Conservation (phyloP, 1,284 basidiomycete species). For the Agaricales sp. region DNA sequence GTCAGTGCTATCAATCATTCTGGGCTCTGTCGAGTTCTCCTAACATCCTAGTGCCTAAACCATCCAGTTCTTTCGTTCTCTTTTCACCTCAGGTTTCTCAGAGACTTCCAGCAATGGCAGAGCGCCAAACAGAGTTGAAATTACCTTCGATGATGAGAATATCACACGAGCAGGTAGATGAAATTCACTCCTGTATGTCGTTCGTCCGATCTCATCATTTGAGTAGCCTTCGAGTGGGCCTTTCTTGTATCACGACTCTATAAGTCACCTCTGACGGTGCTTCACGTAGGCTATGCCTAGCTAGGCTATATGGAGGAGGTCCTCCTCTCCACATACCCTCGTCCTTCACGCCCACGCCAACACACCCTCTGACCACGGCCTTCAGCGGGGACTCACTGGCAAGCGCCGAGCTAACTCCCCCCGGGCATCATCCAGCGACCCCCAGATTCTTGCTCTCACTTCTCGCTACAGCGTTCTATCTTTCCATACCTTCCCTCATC, state of each 20-base stretch:
- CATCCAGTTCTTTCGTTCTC: constrained; percentile 68
- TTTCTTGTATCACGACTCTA: constrained; percentile 4
- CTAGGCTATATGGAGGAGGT: constrained; percentile 79
- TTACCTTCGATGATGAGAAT: constrained; percentile 77
- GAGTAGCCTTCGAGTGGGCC: constrained; percentile 34
- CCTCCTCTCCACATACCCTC: constrained; percentile 63
- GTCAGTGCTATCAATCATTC: constrained; percentile 17
- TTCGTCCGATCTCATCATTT: constrained; percentile 34
- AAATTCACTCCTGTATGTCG: constrained; percentile 2
- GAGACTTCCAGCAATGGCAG: constrained; percentile 38
- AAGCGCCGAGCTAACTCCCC: constrained; percentile 22
- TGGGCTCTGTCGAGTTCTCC: background rate
- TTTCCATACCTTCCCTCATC: constrained; percentile 73
- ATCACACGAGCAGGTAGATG: constrained; percentile 72
- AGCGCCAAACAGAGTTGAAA: constrained; percentile 38
- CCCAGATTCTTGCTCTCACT: constrained; percentile 81
- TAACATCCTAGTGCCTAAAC: background rate
- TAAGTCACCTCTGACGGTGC: constrained; percentile 9
- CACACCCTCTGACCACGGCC: constrained; percentile 60
- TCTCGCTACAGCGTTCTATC: constrained; percentile 78
- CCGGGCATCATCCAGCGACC: constrained; percentile 60
- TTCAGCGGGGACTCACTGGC: constrained; percentile 30
- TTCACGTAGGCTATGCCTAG: constrained; percentile 65
- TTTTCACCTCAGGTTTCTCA: constrained; percentile 76
- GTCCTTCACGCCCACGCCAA: constrained; percentile 52